Conservation (phyloP, 1,139 yeast genomes). For the Kodamaea ohmeri region DNA sequence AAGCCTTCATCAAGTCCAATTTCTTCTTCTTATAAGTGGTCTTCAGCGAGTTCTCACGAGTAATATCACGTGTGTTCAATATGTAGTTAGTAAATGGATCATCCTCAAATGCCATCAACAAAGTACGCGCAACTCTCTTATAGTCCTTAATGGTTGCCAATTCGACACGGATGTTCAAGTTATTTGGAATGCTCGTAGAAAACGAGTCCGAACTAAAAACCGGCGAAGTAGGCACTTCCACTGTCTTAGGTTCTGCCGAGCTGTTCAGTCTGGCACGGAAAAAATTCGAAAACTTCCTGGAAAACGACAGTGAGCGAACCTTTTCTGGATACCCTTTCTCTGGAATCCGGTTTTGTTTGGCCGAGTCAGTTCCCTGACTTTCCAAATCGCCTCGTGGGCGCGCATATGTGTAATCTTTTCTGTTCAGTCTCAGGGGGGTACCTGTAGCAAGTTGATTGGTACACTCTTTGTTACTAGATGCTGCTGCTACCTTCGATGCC, state of each 20-base stretch:
- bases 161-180: constrained; percentile 31
- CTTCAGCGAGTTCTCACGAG: constrained; percentile 18
- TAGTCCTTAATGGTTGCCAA: constrained; percentile 34
- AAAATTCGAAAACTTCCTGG: constrained; percentile 2
- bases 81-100: constrained; percentile 44
- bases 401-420: constrained; percentile 5
- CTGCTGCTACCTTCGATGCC: constrained; percentile 10
- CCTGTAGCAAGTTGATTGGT: constrained; percentile 3
- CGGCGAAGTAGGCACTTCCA: not conserved
- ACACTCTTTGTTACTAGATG: too few species aligned
- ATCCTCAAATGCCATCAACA: constrained; percentile 36
- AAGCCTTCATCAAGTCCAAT: constrained; percentile 35
- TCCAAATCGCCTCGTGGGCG: not conserved
- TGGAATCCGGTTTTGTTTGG: too few species aligned
- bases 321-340: too few species aligned
- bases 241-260: not conserved
- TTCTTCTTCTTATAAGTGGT: constrained; percentile 26
- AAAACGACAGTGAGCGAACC: constrained; percentile 5
- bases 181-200: constrained; percentile 15
- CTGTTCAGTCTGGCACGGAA: constrained; percentile 2
- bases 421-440: constrained; percentile 17
- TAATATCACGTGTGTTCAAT: constrained; percentile 30
- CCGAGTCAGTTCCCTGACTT: not conserved
- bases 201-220: constrained; percentile 13
- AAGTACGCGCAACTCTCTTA: constrained; percentile 39